phyloP scores from a whole-genome alignment of 768 basidiomycete genomes.

The Amanita molliuscula region DNA sequence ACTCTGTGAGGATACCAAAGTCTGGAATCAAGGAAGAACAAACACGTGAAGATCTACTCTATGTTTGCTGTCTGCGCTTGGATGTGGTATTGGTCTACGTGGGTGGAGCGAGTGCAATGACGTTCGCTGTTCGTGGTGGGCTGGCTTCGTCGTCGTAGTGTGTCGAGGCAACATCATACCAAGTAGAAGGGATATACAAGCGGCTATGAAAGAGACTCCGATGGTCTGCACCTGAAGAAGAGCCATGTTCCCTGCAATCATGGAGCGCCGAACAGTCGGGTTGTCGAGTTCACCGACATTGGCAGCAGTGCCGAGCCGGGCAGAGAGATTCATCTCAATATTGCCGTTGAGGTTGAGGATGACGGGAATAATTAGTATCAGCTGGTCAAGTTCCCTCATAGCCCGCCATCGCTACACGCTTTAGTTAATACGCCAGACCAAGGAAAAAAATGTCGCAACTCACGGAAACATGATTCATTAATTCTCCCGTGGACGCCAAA shows the following conservation, averaged over 20 bases:
- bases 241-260: conserved; percentile 75
- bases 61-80: conserved; percentile 13
- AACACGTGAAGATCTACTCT: conserved; percentile 28
- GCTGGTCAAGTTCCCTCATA: conserved; percentile 84
- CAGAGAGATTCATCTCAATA: conserved; percentile 97
- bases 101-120: not conserved
- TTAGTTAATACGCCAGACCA: not conserved
- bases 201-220: conserved; percentile 80
- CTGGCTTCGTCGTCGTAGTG: conserved; percentile 1
- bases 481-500: conserved; percentile 82
- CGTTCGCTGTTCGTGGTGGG: not conserved
- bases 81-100: conserved; percentile 4
- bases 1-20: not conserved
- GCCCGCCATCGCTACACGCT: conserved; percentile 68
- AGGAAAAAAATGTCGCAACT: conserved; percentile 13
- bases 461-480: conserved; percentile 81
- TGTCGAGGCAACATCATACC: conserved; percentile 47
- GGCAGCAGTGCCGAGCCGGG: conserved; percentile 88
- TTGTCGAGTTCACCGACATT: conserved; percentile 90
- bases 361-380: conserved; percentile 94
- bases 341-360: conserved; percentile 96
- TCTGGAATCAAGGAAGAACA: conserved; percentile 8
- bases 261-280: conserved; percentile 42
- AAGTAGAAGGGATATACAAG: conserved; percentile 64
- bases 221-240: conserved; percentile 92